These are phyloP conservation scores for Naganishia antarctica DNA, from an alignment of 768 basidiomycete genomes.

Conservation along the genomic window DNA sequence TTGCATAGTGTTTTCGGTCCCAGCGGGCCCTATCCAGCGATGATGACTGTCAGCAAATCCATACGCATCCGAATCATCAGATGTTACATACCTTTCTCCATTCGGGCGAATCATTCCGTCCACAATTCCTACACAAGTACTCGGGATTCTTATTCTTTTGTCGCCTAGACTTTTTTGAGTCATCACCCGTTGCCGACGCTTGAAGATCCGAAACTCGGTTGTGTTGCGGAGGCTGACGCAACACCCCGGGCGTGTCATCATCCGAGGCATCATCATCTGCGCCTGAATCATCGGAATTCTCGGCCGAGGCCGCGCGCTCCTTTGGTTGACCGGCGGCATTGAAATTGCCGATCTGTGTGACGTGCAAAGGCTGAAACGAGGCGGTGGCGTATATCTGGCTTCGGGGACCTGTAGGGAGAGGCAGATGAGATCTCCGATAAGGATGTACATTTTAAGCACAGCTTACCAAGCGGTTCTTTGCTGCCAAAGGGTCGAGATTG, in stretches of 20 bases:
- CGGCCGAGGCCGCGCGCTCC: slow-evolving; percentile 6
- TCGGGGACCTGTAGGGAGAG: neutral
- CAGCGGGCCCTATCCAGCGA: slow-evolving; percentile 61
- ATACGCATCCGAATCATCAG: slow-evolving; percentile 5
- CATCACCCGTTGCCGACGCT: slow-evolving; percentile 5
- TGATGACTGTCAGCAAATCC: slow-evolving; percentile 29
- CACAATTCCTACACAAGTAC: slow-evolving; percentile 70
- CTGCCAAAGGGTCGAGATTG: slow-evolving; percentile 23
- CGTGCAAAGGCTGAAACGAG: slow-evolving; percentile 14
- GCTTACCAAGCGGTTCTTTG: slow-evolving; percentile 11
- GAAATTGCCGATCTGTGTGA: slow-evolving; percentile 17
- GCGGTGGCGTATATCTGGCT: slow-evolving; percentile 18
- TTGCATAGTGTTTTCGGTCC: slow-evolving; percentile 98
- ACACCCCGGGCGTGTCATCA: slow-evolving; percentile 9
- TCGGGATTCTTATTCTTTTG: slow-evolving; percentile 30
- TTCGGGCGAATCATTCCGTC: slow-evolving; percentile 91
- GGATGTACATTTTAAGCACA: neutral
- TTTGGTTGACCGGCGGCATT: slow-evolving; percentile 18
- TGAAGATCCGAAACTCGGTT: slow-evolving; percentile 18
- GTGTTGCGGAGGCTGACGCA: slow-evolving; percentile 13
- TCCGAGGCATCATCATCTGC: slow-evolving; percentile 6
- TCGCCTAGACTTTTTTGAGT: slow-evolving; percentile 32
- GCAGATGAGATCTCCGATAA: neutral
- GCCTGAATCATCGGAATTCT: slow-evolving; percentile 11
- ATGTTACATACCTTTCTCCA: slow-evolving; percentile 71